Base-by-base conservation (phyloP, 2,329 filamentous ascomycete species). In the Alternaria conjuncta region DNA sequence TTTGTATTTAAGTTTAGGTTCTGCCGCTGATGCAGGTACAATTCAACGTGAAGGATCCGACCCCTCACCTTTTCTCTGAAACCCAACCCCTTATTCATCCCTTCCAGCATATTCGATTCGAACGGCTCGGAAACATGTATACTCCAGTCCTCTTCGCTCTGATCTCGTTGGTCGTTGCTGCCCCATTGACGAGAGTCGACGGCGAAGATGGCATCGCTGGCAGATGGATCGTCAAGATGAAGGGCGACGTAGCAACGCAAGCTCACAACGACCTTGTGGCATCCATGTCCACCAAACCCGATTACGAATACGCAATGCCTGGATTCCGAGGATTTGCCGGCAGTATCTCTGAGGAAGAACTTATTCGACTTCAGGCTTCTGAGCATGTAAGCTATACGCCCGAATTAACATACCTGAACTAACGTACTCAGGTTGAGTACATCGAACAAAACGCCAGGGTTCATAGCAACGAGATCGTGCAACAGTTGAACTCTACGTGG, bases 151-250 rank as follows among this genome's bases (percentile, higher is more conserved):
- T 54, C 3, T 3, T 46, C 36, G 15, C 25, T 13, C 26, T 59
- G 2, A 13, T 54, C 36, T 32, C 57, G 6, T 11, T 15, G 12
- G 18, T 20, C 13, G 3, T 25, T 6, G 36, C 47, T 9, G 47
- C 57, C 18, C 56, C 57, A 2, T 21, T 54, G 57, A 30, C 18
- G 10, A 28, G 25, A 7, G 47, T 30, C 13, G 18, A 45, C 1
- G 10, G 10, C 10, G 18, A 7, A 12, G 15, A 59, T 36, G 57
- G 20, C 20, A 10, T 59, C 23, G 4, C 47, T 5, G 57, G 47
- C 3, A 54, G 45, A 46, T 59, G 47, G 57, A 82, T 84, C 51
- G 79, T 84, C 71, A 83, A 82, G 72, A 57, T 84, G 57, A 82
- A 81, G 68, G 68, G 74, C 28, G 74, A 76, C 20, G 55, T 73